phyloP scores from a whole-genome alignment of 768 basidiomycete species.

The Galerina sulciceps region DNA sequence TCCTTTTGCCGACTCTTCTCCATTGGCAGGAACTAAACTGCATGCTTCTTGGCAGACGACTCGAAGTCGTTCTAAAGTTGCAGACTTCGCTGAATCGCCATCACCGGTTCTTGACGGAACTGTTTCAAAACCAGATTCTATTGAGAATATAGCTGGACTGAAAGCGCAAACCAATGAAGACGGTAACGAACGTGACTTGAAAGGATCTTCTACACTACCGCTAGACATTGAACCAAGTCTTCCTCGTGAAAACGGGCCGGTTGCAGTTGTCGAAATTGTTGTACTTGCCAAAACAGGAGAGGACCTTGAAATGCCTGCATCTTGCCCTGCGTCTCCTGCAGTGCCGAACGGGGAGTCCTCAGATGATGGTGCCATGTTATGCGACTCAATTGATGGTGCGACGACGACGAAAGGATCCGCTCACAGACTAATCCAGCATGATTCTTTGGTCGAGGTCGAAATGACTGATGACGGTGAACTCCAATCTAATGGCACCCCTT shows the following conservation, averaged over 20 bases:
- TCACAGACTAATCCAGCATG: background rate
- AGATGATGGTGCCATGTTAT: too few species aligned
- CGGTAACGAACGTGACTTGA: constrained; percentile 45
- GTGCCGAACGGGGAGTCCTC: too few species aligned
- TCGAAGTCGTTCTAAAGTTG: constrained; percentile 19
- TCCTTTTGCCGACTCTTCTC: background rate
- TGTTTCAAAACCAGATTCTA: background rate
- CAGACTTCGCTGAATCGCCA: constrained; percentile 12
- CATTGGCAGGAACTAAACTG: constrained; percentile 4
- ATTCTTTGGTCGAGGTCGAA: background rate
- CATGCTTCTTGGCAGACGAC: constrained; percentile 17
- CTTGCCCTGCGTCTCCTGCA: too few species aligned
- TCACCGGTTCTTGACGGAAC: background rate
- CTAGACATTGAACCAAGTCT: constrained; percentile 11
- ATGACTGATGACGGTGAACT: background rate
- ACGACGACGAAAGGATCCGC: too few species aligned
- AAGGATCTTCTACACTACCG: constrained; percentile 30
- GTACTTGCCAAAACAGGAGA: too few species aligned
- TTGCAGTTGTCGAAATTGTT: too few species aligned
- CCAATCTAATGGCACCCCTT: background rate
- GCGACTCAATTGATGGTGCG: too few species aligned
- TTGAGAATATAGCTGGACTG: background rate
- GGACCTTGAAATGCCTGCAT: too few species aligned
- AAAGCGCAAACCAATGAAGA: constrained; percentile 22
- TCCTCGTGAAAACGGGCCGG: background rate